phyloP scores from a whole-genome alignment of 495 filamentous ascomycete species.

The Echria macrotheca region DNA sequence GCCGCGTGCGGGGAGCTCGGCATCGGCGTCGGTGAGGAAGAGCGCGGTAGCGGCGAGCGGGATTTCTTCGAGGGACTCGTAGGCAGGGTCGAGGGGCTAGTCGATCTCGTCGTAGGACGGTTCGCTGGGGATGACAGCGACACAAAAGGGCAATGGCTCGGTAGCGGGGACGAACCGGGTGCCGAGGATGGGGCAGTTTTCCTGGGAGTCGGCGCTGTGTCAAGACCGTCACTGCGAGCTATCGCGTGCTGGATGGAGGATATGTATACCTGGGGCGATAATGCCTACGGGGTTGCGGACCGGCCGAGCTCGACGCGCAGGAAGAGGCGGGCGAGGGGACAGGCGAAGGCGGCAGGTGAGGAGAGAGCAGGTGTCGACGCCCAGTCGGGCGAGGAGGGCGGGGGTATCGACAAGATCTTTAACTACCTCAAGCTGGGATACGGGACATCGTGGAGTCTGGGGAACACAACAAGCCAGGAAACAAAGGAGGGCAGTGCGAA shows the following conservation, averaged over 20 bases:
- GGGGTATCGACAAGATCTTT: conserved; percentile 39
- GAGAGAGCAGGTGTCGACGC: not conserved
- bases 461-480: conserved; percentile 13
- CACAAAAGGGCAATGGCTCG: conserved; percentile 55
- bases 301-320: conserved; percentile 54
- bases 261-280: conserved; percentile 68
- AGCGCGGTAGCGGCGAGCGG: conserved; percentile 84
- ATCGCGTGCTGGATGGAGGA: conserved; percentile 80
- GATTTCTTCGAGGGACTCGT: conserved; percentile 86
- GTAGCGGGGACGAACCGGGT: conserved; percentile 53
- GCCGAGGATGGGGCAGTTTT: conserved; percentile 80
- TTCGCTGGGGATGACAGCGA: conserved; percentile 57
- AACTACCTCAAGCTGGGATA: conserved; percentile 52
- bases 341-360: not conserved
- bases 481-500: conserved; percentile 9
- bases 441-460: conserved; percentile 49
- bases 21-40: conserved; percentile 88
- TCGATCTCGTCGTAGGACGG: conserved; percentile 80
- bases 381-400: conserved; percentile 13
- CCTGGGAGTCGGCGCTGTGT: conserved; percentile 65
- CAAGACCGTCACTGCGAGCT: conserved; percentile 56
- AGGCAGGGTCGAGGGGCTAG: conserved; percentile 58
- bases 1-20: conserved; percentile 88
- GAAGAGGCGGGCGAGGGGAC: conserved; percentile 13
- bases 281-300: conserved; percentile 74